Conservation (phyloP, 805 yeast species). For the Sugiyamaella valdiviana region DNA sequence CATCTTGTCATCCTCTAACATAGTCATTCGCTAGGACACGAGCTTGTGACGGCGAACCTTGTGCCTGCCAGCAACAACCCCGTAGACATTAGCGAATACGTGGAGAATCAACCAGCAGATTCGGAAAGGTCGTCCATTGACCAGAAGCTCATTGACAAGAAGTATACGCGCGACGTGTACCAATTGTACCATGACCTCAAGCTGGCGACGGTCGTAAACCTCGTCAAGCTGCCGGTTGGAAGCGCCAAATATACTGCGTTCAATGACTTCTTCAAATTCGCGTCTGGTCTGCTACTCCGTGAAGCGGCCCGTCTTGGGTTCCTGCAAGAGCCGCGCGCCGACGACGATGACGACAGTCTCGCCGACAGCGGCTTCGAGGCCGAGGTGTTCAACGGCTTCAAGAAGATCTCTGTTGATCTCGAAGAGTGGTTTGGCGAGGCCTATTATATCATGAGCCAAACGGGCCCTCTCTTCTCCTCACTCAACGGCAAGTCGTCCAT, state of each 20-base stretch:
- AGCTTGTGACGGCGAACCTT: conserved; percentile 1
- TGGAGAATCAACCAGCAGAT: neutral
- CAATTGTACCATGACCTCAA: conserved; percentile 27
- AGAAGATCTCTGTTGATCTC: conserved; percentile 47
- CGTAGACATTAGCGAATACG: neutral
- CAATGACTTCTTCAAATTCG: conserved; percentile 27
- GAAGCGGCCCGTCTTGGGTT: conserved; percentile 30
- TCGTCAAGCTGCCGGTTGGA: conserved; percentile 24
- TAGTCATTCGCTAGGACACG: conserved; percentile 5
- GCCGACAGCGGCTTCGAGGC: conserved; percentile 16
- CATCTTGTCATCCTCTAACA: neutral
- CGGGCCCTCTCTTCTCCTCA: conserved; percentile 78
- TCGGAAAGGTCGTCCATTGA: conserved; percentile 5
- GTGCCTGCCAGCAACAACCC: conserved; percentile 5
- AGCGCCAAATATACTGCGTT: conserved; percentile 24
- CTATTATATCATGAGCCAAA: conserved; percentile 49
- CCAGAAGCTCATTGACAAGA: conserved; percentile 5
- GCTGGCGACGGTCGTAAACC: conserved; percentile 24
- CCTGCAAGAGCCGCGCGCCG: conserved; percentile 6
- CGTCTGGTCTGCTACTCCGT: conserved; percentile 29
- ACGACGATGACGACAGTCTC: conserved; percentile 6
- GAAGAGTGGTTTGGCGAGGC: conserved; percentile 87
- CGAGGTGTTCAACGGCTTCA: conserved; percentile 25
- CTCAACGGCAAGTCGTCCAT: conserved; percentile 59
- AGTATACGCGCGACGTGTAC: conserved; percentile 11